phyloP scores from a whole-genome alignment of 129 eudicot species.

The Tagetes patula region DNA sequence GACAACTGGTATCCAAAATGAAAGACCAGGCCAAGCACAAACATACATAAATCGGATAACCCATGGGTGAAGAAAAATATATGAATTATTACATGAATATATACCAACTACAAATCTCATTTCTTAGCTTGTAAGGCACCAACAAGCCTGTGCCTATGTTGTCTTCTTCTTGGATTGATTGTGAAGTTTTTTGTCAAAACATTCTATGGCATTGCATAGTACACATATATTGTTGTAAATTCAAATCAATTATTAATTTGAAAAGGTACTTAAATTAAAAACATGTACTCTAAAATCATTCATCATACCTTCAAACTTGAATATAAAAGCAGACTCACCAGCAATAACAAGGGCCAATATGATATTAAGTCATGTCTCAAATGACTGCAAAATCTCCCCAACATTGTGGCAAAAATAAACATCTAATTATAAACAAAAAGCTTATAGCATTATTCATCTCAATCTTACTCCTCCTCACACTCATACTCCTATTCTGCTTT shows the following conservation, averaged over 20 bases:
- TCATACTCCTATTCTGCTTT: slow-evolving; percentile 46
- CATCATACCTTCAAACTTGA: too few species aligned
- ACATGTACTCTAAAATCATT: too few species aligned
- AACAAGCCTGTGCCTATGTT: neutral
- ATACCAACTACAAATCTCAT: neutral
- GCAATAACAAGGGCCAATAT: slow-evolving; percentile 1
- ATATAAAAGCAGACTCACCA: too few species aligned
- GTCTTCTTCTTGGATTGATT: too few species aligned
- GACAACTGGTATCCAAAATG: slow-evolving; percentile 16
- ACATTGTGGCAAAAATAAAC: slow-evolving; percentile 62
- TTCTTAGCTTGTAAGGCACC: slow-evolving; percentile 24
- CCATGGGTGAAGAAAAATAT: slow-evolving; percentile 1
- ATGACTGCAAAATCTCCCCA: slow-evolving; percentile 65
- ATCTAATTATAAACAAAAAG: slow-evolving; percentile 30
- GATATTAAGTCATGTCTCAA: slow-evolving; percentile 52
- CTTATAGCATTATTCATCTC: slow-evolving; percentile 51
- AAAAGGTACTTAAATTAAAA: too few species aligned
- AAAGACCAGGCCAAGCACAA: slow-evolving; percentile 9
- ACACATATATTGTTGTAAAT: too few species aligned
- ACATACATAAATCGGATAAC: neutral
- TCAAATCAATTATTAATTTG: too few species aligned
- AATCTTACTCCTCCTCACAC: slow-evolving; percentile 39
- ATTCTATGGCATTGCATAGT: too few species aligned
- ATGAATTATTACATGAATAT: neutral
- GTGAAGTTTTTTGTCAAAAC: too few species aligned